Conservation (phyloP, 1,284 basidiomycete genomes). For the Polyporus tsugae region DNA sequence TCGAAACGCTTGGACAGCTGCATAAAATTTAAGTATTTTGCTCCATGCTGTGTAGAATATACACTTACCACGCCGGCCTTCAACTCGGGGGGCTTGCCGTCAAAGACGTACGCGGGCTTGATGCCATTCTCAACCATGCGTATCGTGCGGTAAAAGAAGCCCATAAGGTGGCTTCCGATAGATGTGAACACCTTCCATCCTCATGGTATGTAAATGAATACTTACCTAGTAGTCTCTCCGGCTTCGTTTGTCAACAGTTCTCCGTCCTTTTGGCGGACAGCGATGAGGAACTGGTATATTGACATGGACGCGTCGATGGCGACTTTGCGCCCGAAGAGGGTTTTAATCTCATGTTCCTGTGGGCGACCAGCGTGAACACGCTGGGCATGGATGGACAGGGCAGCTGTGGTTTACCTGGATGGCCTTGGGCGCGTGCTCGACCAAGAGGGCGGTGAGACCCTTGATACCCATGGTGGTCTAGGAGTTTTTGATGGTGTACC, state of each 20-base stretch:
- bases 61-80: constrained; percentile 93
- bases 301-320: constrained; percentile 99
- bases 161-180: constrained; percentile 88
- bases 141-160: constrained; percentile 97
- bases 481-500: background rate
- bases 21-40: background rate
- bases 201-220: background rate
- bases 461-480: constrained; percentile 79
- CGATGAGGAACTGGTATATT: constrained; percentile 97
- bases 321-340: constrained; percentile 96
- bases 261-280: constrained; percentile 95
- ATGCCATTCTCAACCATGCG: constrained; percentile 99
- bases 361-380: background rate
- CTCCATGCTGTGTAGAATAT: constrained; percentile 5
- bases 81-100: constrained; percentile 97
- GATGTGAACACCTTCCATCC: background rate
- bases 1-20: constrained; percentile 95
- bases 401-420: constrained; percentile 59
- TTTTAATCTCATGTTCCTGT: constrained; percentile 94
- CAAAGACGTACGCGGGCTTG: constrained; percentile 98
- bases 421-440: constrained; percentile 87
- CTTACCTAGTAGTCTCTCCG: constrained; percentile 90
- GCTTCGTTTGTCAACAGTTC: constrained; percentile 97
- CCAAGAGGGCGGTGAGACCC: constrained; percentile 90
- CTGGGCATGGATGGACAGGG: background rate